phyloP scores from a whole-genome alignment of 306 rosid genomes.

The Quercus bicolor region DNA sequence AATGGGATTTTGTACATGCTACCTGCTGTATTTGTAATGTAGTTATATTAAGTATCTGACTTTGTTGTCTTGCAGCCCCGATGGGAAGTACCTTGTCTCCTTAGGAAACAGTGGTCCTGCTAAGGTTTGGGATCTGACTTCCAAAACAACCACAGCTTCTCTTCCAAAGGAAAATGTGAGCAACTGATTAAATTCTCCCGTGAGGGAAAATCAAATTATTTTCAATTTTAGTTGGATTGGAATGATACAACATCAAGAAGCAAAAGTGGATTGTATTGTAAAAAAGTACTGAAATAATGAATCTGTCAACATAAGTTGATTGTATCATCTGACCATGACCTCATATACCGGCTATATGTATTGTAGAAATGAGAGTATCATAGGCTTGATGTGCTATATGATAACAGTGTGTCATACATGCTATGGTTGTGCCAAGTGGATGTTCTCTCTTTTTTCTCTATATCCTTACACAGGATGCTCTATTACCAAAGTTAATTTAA shows the following conservation, averaged over 20 bases:
- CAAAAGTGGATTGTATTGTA: not conserved
- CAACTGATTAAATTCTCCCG: constrained; percentile 19
- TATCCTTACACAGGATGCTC: too few species aligned
- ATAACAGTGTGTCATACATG: too few species aligned
- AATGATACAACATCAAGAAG: not conserved
- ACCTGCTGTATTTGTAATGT: constrained; percentile 14
- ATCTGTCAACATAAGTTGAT: not conserved
- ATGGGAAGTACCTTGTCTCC: constrained; percentile 72
- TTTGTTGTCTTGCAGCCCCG: constrained; percentile 57
- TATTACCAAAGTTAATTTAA: too few species aligned
- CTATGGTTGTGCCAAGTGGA: too few species aligned
- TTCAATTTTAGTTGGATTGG: constrained; percentile 1
- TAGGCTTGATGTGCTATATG: too few species aligned
- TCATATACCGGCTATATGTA: not conserved
- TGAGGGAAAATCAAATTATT: not conserved
- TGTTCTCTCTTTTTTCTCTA: too few species aligned
- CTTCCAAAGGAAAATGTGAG: constrained; percentile 68
- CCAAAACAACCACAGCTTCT: constrained; percentile 48
- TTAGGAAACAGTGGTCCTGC: constrained; percentile 83
- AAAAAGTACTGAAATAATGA: not conserved
- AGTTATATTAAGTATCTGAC: constrained; percentile 22
- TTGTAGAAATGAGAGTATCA: not conserved
- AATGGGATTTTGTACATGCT: not conserved
- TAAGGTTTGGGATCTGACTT: constrained; percentile 82
- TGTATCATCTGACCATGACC: too few species aligned